phyloP scores from a whole-genome alignment of 805 yeast species.

The Henningerozyma blattae region DNA sequence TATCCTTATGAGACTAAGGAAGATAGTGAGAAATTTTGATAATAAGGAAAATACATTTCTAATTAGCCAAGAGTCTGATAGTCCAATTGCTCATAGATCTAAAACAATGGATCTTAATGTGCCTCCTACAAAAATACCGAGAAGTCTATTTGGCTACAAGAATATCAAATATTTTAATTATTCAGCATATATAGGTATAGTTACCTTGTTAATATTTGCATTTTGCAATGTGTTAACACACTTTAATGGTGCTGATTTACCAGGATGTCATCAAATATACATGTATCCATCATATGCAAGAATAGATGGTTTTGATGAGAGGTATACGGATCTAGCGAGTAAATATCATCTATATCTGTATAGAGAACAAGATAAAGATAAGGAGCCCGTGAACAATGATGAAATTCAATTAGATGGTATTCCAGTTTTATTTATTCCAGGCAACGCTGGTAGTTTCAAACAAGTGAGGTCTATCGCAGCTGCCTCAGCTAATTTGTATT shows the following conservation, averaged over 20 bases:
- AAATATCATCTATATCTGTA: constrained; percentile 80
- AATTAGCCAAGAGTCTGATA: too few species aligned
- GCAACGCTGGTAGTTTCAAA: constrained; percentile 89
- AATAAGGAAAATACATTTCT: too few species aligned
- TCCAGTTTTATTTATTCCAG: constrained; percentile 91
- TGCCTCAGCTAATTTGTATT: constrained; percentile 47
- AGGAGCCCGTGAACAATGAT: constrained; percentile 33
- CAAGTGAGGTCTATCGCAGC: constrained; percentile 93
- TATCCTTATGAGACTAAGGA: too few species aligned
- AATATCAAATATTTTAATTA: background rate
- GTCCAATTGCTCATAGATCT: too few species aligned
- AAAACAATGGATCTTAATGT: background rate
- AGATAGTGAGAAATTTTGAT: too few species aligned
- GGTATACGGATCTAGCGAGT: constrained; percentile 41
- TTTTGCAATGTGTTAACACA: constrained; percentile 1
- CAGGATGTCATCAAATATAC: constrained; percentile 52
- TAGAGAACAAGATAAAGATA: constrained; percentile 68
- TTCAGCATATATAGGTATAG: background rate
- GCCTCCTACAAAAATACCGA: background rate
- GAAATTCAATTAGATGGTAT: constrained; percentile 45
- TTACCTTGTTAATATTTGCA: background rate
- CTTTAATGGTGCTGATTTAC: constrained; percentile 35
- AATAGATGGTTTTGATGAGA: constrained; percentile 62
- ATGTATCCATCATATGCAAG: constrained; percentile 82
- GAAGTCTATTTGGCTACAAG: background rate